A percentile compares a stretch with the other conserved stretches of the same genome.
These are phyloP conservation scores for Neonectria hederae DNA, from an alignment of 2,329 filamentous ascomycete genomes.

Conservation along the genomic window DNA sequence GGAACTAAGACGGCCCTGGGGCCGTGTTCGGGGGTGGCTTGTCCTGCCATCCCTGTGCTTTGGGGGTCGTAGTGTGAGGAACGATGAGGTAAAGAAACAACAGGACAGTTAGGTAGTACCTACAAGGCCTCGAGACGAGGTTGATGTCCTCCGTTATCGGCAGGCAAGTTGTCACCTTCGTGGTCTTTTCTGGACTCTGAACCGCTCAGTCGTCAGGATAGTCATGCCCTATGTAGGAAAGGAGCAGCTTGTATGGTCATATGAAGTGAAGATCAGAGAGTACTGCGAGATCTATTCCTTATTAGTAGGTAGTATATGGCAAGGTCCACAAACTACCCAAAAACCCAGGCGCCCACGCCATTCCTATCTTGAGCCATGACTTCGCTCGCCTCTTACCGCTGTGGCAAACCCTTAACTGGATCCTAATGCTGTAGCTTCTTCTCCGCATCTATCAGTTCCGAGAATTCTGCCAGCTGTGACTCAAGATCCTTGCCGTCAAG, in stretches of 20 bases:
- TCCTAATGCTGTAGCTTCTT: conserved; percentile 47
- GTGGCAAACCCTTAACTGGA: neutral
- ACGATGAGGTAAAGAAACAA: neutral
- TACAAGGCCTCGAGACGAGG: neutral
- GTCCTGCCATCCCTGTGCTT: neutral
- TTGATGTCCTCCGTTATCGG: neutral
- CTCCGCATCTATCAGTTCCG: conserved; percentile 38
- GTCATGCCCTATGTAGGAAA: neutral
- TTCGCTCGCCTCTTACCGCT: neutral
- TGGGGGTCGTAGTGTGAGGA: conserved; percentile 3
- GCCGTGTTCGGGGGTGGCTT: conserved; percentile 1
- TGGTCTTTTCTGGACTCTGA: neutral
- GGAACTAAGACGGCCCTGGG: neutral
- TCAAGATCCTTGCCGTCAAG: conserved; percentile 37
- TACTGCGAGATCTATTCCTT: neutral
- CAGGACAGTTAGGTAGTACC: neutral
- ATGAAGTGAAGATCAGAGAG: neutral
- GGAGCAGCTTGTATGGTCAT: conserved; percentile 1
- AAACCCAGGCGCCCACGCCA: neutral
- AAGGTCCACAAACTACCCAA: neutral
- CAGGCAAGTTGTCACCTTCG: too few species aligned
- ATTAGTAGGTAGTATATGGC: neutral
- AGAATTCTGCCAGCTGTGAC: conserved; percentile 36
- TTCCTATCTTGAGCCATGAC: neutral
- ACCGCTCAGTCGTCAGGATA: neutral